Evolutionary conservation across 2,329 filamentous ascomycete genomes (phyloP), one percentile per base, ranked within the genome.

Genomic region (Alternaria arborescens): DNA sequence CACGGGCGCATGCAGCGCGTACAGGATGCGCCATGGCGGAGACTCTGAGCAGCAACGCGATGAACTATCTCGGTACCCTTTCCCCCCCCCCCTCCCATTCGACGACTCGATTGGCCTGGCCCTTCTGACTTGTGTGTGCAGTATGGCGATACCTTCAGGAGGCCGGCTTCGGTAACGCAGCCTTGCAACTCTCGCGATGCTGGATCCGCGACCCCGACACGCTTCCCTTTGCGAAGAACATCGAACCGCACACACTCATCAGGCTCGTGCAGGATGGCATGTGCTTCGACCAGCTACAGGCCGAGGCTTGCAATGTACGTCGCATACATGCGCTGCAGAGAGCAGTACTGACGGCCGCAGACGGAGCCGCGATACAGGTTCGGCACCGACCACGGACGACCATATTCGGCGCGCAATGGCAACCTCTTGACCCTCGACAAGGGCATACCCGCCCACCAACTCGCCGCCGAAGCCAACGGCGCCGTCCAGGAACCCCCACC

Each of bases 201-300:
- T 89, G 87, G 88, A 82, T 86, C 71, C 83, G 84, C 71, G 84
- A 89, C 72, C 86, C 87, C 55, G 86, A 89, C 69, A 80, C 78
- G 68, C 81, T 89, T 47, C 85, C 87, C 20, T 89, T 89, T 77
- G 87, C 87, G 59, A 82, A 81, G 47, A 82, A 84, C 68, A 85
- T 89, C 70, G 83, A 83, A 69, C 82, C 84, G 36, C 85, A 87
- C 72, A 85, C 86, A 38, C 80, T 90, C 60, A 81, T 90, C 46
- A 82, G 84, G 44, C 80, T 90, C 54, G 85, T 90, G 34, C 88
- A 90, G 71, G 87, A 89, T 72, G 88, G 88, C 55, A 78, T 90
- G 46, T 79, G 74, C 66, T 78, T 83, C 60, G 82, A 84, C 68
- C 77, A 81, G 60, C 68, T 80, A 58, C 76, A 78, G 63, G 74